Conservation (phyloP, 2,329 filamentous ascomycete genomes). For the Cordyceps militaris region DNA sequence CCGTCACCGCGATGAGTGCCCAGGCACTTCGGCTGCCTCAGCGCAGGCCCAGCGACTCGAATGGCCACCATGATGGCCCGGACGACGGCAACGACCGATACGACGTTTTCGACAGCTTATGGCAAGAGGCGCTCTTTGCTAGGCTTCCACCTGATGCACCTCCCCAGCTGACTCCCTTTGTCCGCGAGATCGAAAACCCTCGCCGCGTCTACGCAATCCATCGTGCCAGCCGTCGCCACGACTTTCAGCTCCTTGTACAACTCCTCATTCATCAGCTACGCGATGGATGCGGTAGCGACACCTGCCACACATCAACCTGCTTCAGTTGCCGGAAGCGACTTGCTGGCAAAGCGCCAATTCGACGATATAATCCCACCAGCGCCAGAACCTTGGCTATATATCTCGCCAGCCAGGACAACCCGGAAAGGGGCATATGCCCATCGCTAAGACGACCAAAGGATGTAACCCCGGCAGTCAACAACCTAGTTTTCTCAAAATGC, state of each 20-base stretch:
- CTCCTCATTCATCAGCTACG: constrained; percentile 73
- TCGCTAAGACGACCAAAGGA: constrained; percentile 36
- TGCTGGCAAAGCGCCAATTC: constrained; percentile 59
- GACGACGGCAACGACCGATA: constrained; percentile 28
- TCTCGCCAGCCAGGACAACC: constrained; percentile 72
- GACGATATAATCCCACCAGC: constrained; percentile 73
- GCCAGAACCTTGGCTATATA: constrained; percentile 75
- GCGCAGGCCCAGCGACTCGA: constrained; percentile 3
- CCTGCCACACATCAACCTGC: constrained; percentile 71
- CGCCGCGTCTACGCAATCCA: constrained; percentile 54
- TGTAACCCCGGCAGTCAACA: constrained; percentile 38
- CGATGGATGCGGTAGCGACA: constrained; percentile 63
- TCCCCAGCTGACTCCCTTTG: constrained; percentile 45
- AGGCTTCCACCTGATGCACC: constrained; percentile 55
- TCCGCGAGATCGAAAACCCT: constrained; percentile 55
- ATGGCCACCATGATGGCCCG: constrained; percentile 14
- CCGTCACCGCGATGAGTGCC: constrained; percentile 9
- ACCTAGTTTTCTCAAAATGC: constrained; percentile 35
- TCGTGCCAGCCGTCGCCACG: constrained; percentile 52
- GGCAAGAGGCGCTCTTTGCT: constrained; percentile 54
- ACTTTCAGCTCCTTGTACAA: constrained; percentile 61
- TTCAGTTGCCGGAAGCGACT: constrained; percentile 68
- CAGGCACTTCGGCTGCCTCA: constrained; percentile 11
- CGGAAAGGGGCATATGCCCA: constrained; percentile 62
- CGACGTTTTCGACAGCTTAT: constrained; percentile 50